Conservation (phyloP, 345 rosid species). For the Euphorbia lathyris region DNA sequence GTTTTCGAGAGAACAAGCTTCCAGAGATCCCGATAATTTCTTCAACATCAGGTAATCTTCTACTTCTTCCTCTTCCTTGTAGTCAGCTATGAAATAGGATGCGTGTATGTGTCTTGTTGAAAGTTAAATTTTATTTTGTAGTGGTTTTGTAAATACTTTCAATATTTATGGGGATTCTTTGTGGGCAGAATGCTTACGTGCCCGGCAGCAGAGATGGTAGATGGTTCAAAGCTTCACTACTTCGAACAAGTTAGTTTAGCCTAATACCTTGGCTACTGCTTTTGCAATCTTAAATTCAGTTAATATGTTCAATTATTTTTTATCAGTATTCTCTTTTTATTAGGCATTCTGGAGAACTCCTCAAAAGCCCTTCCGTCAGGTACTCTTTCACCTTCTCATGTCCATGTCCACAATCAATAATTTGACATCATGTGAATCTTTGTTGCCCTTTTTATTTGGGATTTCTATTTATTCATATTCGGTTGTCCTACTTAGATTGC, state of each 20-base stretch:
- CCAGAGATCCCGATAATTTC: conserved; percentile 83
- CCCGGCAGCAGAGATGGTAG: conserved; percentile 90
- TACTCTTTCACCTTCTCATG: conserved; percentile 16
- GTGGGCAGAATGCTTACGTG: conserved; percentile 64
- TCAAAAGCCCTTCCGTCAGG: conserved; percentile 91
- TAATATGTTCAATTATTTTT: neutral
- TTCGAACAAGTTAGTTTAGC: conserved; percentile 58
- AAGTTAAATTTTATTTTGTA: neutral
- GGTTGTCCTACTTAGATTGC: neutral
- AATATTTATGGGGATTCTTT: neutral
- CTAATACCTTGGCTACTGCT: neutral
- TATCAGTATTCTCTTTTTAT: neutral
- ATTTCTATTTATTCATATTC: neutral
- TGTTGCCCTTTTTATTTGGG: neutral
- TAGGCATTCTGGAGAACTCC: conserved; percentile 95
- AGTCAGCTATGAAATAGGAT: neutral
- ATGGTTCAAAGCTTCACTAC: conserved; percentile 77
- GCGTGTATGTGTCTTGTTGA: no score
- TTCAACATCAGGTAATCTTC: conserved; percentile 71
- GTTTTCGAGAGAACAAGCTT: conserved; percentile 86
- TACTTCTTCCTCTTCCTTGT: neutral
- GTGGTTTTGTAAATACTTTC: neutral
- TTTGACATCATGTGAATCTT: neutral
- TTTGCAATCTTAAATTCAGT: conserved; percentile 2
- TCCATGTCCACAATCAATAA: neutral